Base-by-base conservation (phyloP, 805 yeast genomes). In the Lipomyces chichibuensis region DNA sequence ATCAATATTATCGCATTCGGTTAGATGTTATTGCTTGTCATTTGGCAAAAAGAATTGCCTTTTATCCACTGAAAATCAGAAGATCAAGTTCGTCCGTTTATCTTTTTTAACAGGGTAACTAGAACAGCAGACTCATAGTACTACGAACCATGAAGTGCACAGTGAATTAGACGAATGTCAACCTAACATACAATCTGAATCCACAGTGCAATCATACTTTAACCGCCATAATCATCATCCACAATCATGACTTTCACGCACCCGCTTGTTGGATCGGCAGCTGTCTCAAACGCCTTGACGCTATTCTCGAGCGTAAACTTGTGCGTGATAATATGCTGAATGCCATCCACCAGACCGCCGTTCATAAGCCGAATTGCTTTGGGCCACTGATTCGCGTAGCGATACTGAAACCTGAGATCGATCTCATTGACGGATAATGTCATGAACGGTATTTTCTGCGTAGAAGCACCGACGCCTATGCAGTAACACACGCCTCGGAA, bases 351-450 rank as follows among this genome's bases (percentile, higher is more conserved):
- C 20, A 81, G 78, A 23, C 82, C 82, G 61, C 80, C 81, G 59
- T 80, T 76, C 65, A 85, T 77, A 67, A 85, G 75, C 37, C 83
- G 80, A 69, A 85, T 84, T 13, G 82, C 84, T n/a, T 84, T 79
- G 23, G 87, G 87, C 87, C 87, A 85, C 25, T 86, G 80, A 72
- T 83, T 84, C 65, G 83, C 82, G 75, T 85, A 85, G 70, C 88
- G 79, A 79, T 84, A 84, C 74, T 84, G 82, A 69, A 82, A 83
- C 74, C 79, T 82, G 70, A 84, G 78, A 61, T 82, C 83, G 72
- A 84, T 81, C 72, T 85, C 88, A 70, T 84, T 84, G 60, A 83
- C 80, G 17, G 85, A 81, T 56, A 83, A 75, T 67, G 83, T 84
- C 86, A 84, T 84, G 78, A 84, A 84, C 67, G 87, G 87, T 74